phyloP scores from a whole-genome alignment of 495 filamentous ascomycete genomes.

The Articulospora tetracladia region DNA sequence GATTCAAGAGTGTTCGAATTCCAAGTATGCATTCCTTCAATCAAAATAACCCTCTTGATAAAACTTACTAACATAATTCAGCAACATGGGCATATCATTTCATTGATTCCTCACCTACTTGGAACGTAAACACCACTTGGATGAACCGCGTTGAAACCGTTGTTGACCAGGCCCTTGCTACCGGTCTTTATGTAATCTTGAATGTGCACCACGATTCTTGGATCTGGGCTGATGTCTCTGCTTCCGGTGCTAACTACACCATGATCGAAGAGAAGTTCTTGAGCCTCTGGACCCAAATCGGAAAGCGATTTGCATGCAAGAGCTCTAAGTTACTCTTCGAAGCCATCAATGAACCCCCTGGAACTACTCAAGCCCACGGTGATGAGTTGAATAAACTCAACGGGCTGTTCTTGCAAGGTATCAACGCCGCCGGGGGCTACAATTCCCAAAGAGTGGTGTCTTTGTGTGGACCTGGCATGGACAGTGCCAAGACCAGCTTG shows the following conservation, averaged over 20 bases:
- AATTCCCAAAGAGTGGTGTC: slow-evolving; percentile 55
- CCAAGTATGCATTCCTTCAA: slow-evolving; percentile 29
- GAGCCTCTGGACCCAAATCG: slow-evolving; percentile 57
- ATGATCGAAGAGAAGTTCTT: slow-evolving; percentile 55
- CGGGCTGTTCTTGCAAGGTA: slow-evolving; percentile 51
- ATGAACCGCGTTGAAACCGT: slow-evolving; percentile 58
- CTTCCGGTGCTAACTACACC: slow-evolving; percentile 41
- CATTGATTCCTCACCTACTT: slow-evolving; percentile 43
- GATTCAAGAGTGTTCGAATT: slow-evolving; percentile 56
- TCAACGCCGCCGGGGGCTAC: slow-evolving; percentile 51
- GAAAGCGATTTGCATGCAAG: slow-evolving; percentile 50
- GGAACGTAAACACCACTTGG: slow-evolving; percentile 50
- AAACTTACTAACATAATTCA: neutral
- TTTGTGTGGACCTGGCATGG: slow-evolving; percentile 46
- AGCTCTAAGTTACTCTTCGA: slow-evolving; percentile 54
- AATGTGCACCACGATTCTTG: slow-evolving; percentile 61
- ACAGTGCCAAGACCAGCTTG: slow-evolving; percentile 47
- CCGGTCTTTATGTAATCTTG: slow-evolving; percentile 48
- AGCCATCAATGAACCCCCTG: slow-evolving; percentile 57
- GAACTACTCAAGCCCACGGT: slow-evolving; percentile 44
- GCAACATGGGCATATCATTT: slow-evolving; percentile 61
- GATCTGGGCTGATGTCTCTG: slow-evolving; percentile 55
- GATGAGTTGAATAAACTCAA: slow-evolving; percentile 52
- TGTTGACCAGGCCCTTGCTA: slow-evolving; percentile 49
- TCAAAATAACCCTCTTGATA: too few relatives aligned